Conservation (phyloP, 495 filamentous ascomycete species). For the Penicillium verhagenii region DNA sequence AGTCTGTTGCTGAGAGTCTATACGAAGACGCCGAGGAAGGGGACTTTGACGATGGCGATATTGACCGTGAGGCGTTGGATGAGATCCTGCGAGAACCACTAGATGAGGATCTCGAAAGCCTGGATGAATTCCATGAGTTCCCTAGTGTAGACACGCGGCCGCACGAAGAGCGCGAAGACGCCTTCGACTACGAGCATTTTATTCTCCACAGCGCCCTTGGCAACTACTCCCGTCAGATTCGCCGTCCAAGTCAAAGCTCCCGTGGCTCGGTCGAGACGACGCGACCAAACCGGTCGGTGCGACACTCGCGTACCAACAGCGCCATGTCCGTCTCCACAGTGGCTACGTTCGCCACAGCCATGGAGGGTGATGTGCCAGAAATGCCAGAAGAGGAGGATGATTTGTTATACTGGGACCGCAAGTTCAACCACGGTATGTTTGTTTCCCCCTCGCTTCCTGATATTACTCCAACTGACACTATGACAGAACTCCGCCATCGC, state of each 20-base stretch:
- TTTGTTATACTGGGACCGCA: slow-evolving; percentile 43
- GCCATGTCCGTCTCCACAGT: slow-evolving; percentile 69
- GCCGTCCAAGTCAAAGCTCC: slow-evolving; percentile 59
- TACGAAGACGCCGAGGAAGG: slow-evolving; percentile 61
- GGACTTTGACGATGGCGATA: slow-evolving; percentile 48
- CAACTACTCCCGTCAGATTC: slow-evolving; percentile 55
- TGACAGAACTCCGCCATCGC: slow-evolving; percentile 31
- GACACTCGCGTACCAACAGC: slow-evolving; percentile 54
- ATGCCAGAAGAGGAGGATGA: slow-evolving; percentile 43
- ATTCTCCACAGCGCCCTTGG: slow-evolving; percentile 89
- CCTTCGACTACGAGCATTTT: slow-evolving; percentile 96
- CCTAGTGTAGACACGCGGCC: slow-evolving; percentile 37
- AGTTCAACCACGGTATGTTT: slow-evolving; percentile 40
- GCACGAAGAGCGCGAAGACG: slow-evolving; percentile 94
- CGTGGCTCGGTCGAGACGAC: slow-evolving; percentile 77
- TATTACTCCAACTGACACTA: background rate
- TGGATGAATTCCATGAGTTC: slow-evolving; percentile 14
- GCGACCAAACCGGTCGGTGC: slow-evolving; percentile 27
- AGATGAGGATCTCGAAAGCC: slow-evolving; percentile 36
- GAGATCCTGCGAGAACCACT: slow-evolving; percentile 45
- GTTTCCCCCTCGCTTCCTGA: background rate
- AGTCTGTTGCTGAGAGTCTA: slow-evolving; percentile 49
- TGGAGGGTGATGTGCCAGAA: slow-evolving; percentile 51
- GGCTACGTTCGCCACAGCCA: slow-evolving; percentile 81
- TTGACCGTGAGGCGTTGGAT: slow-evolving; percentile 48